A percentile compares a stretch with the other conserved stretches of the same genome.
phyloP scores from a whole-genome alignment of 345 rosid species.

The Noccaea caerulescens region DNA sequence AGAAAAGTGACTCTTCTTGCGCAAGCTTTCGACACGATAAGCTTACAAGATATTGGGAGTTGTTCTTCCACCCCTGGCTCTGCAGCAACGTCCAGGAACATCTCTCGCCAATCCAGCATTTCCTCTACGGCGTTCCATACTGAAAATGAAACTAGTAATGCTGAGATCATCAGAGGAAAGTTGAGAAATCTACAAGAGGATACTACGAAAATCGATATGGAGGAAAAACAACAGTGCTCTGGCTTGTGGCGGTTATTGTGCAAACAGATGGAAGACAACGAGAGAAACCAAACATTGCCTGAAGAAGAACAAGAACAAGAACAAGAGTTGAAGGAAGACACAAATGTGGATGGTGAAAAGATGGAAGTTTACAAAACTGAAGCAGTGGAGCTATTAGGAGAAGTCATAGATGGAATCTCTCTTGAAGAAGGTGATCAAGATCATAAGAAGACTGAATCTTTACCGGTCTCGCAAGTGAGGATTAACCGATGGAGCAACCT shows the following conservation, averaged over 20 bases:
- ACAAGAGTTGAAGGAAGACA: slow-evolving; percentile 35
- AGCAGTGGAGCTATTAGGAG: slow-evolving; percentile 81
- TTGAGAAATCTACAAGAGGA: slow-evolving; percentile 41
- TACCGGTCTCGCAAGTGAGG: slow-evolving; percentile 42
- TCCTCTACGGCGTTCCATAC: slow-evolving; percentile 33
- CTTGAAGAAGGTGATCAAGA: slow-evolving; percentile 58
- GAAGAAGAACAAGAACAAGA: slow-evolving; percentile 38
- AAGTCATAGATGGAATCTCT: slow-evolving; percentile 83
- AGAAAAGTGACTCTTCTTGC: slow-evolving; percentile 87
- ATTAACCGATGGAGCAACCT: slow-evolving; percentile 75
- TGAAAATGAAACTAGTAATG: slow-evolving; percentile 35
- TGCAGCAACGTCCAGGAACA: slow-evolving; percentile 46
- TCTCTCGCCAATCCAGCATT: slow-evolving; percentile 45
- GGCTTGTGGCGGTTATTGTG: slow-evolving; percentile 76
- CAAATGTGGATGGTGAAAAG: slow-evolving; percentile 39
- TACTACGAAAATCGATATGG: slow-evolving; percentile 41
- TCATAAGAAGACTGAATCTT: slow-evolving; percentile 40
- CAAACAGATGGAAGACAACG: slow-evolving; percentile 70
- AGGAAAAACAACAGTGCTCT: slow-evolving; percentile 61
- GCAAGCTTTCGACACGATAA: slow-evolving; percentile 89
- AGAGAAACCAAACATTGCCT: slow-evolving; percentile 44
- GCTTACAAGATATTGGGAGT: slow-evolving; percentile 46
- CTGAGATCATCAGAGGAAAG: slow-evolving; percentile 40
- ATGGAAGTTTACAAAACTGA: slow-evolving; percentile 55
- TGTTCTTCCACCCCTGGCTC: slow-evolving; percentile 38